These are phyloP conservation scores for Rhododendron ferrugineum DNA, from an alignment of 148 eudicot genomes.

Conservation along the genomic window DNA sequence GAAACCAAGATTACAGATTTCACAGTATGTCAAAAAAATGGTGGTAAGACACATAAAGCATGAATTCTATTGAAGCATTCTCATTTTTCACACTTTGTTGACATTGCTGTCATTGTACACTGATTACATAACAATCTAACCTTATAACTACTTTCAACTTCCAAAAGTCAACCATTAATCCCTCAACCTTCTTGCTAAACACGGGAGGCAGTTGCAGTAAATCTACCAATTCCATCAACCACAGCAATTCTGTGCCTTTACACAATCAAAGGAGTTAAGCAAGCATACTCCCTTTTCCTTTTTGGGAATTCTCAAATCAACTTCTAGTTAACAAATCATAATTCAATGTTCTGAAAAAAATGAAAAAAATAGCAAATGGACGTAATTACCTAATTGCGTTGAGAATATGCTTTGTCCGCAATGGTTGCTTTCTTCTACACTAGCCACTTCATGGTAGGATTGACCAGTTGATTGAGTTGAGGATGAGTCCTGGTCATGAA, in stretches of 20 bases:
- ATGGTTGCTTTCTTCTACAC: constrained; percentile 31
- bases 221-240: not conserved
- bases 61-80: not conserved
- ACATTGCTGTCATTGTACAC: not conserved
- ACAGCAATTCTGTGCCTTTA: not conserved
- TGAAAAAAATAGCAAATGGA: not conserved
- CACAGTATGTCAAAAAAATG: not conserved
- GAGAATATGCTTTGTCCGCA: constrained; percentile 25
- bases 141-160: not conserved
- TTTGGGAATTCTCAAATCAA: not conserved
- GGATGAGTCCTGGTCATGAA: constrained; percentile 64
- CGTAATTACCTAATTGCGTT: constrained; percentile 28
- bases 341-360: not conserved
- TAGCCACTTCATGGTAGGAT: constrained; percentile 39
- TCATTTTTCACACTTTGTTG: not conserved
- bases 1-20: constrained; percentile 1
- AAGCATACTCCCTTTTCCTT: not conserved
- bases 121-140: not conserved
- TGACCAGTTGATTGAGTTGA: constrained; percentile 68
- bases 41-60: not conserved
- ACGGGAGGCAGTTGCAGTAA: not conserved
- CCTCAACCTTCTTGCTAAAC: not conserved
- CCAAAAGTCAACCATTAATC: not conserved
- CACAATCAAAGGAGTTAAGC: not conserved
- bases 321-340: not conserved